A percentile compares a stretch with the other conserved stretches of the same genome.
Conservation (phyloP, 2,329 filamentous ascomycete species). For the Aspergillus sp. region DNA sequence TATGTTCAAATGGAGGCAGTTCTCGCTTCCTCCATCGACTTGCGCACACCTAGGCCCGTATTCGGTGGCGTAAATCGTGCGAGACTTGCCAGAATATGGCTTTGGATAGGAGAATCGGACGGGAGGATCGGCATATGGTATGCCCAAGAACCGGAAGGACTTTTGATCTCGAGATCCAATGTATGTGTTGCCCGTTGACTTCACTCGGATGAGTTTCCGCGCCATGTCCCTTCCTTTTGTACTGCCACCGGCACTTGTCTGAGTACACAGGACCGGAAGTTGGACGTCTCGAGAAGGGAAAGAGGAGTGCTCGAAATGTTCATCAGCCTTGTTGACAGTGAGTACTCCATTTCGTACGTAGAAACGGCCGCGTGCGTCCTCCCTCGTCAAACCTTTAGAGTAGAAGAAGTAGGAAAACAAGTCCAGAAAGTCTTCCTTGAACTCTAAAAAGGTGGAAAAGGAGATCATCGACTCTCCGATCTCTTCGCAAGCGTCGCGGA, state of each 20-base stretch:
- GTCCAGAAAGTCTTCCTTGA: conserved; percentile 52
- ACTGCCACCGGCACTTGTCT: conserved; percentile 41
- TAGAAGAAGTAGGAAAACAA: conserved; percentile 54
- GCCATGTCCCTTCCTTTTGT: neutral
- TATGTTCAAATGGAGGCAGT: conserved; percentile 57
- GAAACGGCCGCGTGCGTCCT: conserved; percentile 43
- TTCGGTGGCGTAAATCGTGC: conserved; percentile 53
- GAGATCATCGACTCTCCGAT: conserved; percentile 56
- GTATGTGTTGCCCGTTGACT: conserved; percentile 11
- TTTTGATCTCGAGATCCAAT: conserved; percentile 58
- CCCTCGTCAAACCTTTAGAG: conserved; percentile 33
- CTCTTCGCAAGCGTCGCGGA: conserved; percentile 49
- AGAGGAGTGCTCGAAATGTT: conserved; percentile 40
- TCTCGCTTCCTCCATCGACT: conserved; percentile 45
- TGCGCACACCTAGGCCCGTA: conserved; percentile 55
- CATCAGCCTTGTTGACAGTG: conserved; percentile 32
- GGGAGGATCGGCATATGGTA: conserved; percentile 50
- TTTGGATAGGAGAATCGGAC: conserved; percentile 52
- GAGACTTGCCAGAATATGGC: conserved; percentile 49
- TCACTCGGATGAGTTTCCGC: conserved; percentile 9
- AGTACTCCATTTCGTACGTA: conserved; percentile 50
- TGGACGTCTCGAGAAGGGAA: conserved; percentile 31
- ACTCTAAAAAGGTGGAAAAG: conserved; percentile 44
- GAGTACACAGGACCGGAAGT: conserved; percentile 57
- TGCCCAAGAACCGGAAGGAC: conserved; percentile 54